Evolutionary conservation across 2,329 filamentous ascomycete species (phyloP), one percentile per base, ranked within the genome.

Genomic region (Fonsecaea pedrosoi): DNA sequence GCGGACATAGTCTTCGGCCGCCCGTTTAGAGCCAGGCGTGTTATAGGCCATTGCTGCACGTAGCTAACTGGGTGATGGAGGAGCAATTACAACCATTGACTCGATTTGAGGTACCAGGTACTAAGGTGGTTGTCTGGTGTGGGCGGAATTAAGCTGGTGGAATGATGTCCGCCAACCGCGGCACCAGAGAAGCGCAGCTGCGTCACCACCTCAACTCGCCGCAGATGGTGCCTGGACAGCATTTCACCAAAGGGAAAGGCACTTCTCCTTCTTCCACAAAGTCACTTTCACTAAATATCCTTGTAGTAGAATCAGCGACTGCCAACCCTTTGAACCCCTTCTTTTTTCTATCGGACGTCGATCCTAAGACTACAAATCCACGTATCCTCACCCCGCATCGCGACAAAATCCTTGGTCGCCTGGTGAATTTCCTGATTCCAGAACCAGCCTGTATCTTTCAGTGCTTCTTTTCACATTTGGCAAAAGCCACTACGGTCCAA

Each of bases 1-100:
- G 65, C 92, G 89, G 54, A 90, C 88, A 76, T 91, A 96, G 73
- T 89, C 87, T 81, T 97, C 93, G 73, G 90, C 91, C 4, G 87
- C 90, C 71, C 93, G 90, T 81, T 94, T 96, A 9, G 92, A 92
- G 59, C 62, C 30, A n/a, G 55, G 57, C 4, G 66, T 40, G 32
- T 64, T 61, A 8, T 50, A 64, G 7, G 67, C 57, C 64, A 61
- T 66, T 32, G 25, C 9, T n/a, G 54, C 53, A 54, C 5, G 25
- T 34, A 35, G 13, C 12, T 40, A 15, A 9, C 35, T 38, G 35
- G 50, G 21, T 12, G 3, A n/a, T 10, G 3, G 6, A 35, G 32
- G n/a, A 15, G 8, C 34, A n/a, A 32, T 55, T n/a, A 12, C 10
- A 37, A 37, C 10, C 5, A 40, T 9, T 42, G 25, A 18, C 1